Conservation (phyloP, 768 basidiomycete species). For the Boletus reticuloceps region DNA sequence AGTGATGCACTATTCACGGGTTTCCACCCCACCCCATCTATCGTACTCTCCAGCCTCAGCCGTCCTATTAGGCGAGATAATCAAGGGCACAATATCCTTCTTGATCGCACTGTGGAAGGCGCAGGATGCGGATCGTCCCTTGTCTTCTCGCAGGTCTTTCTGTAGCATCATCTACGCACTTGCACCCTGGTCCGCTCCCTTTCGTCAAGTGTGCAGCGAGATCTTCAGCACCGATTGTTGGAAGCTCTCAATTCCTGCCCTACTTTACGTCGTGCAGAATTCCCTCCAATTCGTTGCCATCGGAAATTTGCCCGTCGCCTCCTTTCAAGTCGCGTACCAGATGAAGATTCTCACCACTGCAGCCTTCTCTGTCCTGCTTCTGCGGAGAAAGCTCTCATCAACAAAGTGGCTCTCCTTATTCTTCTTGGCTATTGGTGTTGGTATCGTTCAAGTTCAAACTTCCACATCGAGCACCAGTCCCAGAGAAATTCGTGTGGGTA, state of each 20-base stretch:
- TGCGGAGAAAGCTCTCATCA: conserved; percentile 67
- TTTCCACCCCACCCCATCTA: conserved; percentile 71
- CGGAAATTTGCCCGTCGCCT: conserved; percentile 91
- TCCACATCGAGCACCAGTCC: conserved; percentile 33
- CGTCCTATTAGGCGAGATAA: conserved; percentile 89
- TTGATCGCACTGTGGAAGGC: conserved; percentile 69
- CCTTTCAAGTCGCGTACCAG: conserved; percentile 97
- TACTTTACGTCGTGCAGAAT: conserved; percentile 96
- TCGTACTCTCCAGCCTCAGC: conserved; percentile 94
- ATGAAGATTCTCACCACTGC: conserved; percentile 99
- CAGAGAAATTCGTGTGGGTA: conserved; percentile 51
- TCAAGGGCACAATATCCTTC: conserved; percentile 93
- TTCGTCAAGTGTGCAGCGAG: conserved; percentile 59
- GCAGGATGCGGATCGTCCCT: conserved; percentile 41
- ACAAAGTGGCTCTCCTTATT: conserved; percentile 87
- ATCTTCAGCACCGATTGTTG: conserved; percentile 93
- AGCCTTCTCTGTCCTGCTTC: conserved; percentile 82
- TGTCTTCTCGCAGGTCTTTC: conserved; percentile 41
- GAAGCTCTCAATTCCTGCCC: conserved; percentile 96
- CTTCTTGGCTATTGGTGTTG: conserved; percentile 89
- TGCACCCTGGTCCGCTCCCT: conserved; percentile 48
- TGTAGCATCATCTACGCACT: conserved; percentile 35
- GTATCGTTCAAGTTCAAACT: conserved; percentile 91
- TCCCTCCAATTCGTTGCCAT: conserved; percentile 97
- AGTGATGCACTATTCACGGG: conserved; percentile 98